Base-by-base conservation (phyloP, 2,329 filamentous ascomycete genomes). In the Akanthomyces uredinophilus region DNA sequence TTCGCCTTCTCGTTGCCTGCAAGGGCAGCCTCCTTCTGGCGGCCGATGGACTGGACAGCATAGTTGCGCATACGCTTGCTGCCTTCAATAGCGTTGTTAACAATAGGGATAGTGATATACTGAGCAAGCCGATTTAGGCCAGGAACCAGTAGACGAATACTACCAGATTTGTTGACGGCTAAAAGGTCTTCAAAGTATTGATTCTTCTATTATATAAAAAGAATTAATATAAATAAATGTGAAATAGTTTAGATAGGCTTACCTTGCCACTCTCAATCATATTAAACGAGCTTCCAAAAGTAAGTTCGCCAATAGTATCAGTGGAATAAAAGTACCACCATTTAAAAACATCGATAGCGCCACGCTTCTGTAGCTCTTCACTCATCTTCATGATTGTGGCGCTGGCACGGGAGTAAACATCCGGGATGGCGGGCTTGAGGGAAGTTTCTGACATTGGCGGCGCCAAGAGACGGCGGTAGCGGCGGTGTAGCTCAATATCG, bases 301-400 rank as follows among this genome's bases (percentile, higher is more conserved):
- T 78, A 5, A 86, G 68, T 54, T 84, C 76, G 0, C 77, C 81
- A 54, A 85, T 81, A 1, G 83, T 70, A 66, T 86, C 83, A 0
- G 81, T 83, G 0, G 81, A 70, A 74, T 84, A 78, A 56, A 82
- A 83, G 7, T 78, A 68, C 72, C 75, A 81, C 82, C 82, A 86
- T 61, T 83, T 83, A 62, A 76, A 74, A 0, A 85, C 69, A 63
- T 86, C 81, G 0, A 71, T 73, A 0, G 64, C 70, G 0, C 77
- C 74, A 0, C 68, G 68, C 0, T 61, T 56, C 20, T 70, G 61
- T 64, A 77, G 74, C 53, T 85, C 81, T n/a, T 76, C 69, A 0
- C 64, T 68, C 24, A 85, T 83, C 54, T 70, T 72, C 2, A 73
- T 37, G 1, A 84, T 72, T 0, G 79, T 70, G 11, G 80, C 64